Evolutionary conservation across 2,329 filamentous ascomycete genomes (phyloP).

Genomic region (Mycocentrospora acerina): DNA sequence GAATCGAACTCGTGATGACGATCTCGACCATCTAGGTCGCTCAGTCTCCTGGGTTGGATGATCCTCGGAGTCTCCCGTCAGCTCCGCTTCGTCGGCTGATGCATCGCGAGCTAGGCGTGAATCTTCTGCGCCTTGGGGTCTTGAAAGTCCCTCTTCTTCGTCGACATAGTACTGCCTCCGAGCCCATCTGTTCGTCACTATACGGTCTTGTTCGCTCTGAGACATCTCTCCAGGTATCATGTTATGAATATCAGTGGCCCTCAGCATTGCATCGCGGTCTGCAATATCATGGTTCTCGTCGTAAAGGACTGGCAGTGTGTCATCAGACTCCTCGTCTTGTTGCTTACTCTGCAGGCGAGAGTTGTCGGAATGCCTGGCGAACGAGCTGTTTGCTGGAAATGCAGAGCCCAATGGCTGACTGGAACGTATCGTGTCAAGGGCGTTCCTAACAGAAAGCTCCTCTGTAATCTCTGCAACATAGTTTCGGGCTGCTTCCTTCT

Average conservation of each 20-base stretch:
- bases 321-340: conserved; percentile 31
- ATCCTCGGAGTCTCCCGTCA: conserved; percentile 1
- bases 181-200: conserved; percentile 67
- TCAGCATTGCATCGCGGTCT: conserved; percentile 18
- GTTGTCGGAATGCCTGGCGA: conserved; percentile 17
- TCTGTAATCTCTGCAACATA: conserved; percentile 74
- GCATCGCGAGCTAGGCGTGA: conserved; percentile 6
- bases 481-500: conserved; percentile 85
- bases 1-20: conserved; percentile 78
- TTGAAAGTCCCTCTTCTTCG: conserved; percentile 71
- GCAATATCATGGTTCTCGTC: conserved; percentile 28
- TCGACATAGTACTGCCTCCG: conserved; percentile 80
- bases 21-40: conserved; percentile 58
- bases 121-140: conserved; percentile 21
- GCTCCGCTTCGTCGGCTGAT: conserved; percentile 12
- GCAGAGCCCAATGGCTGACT: conserved; percentile 50
- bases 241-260: conserved; percentile 10
- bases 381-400: conserved; percentile 43
- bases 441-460: conserved; percentile 65
- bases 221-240: conserved; percentile 4
- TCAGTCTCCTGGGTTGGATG: conserved; percentile 4
- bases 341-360: conserved; percentile 33
- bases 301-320: conserved; percentile 20
- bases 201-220: conserved; percentile 20
- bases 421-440: conserved; percentile 44